phyloP scores from a whole-genome alignment of 2,329 filamentous ascomycete genomes.

The Berkeleyomyces rouxiae region DNA sequence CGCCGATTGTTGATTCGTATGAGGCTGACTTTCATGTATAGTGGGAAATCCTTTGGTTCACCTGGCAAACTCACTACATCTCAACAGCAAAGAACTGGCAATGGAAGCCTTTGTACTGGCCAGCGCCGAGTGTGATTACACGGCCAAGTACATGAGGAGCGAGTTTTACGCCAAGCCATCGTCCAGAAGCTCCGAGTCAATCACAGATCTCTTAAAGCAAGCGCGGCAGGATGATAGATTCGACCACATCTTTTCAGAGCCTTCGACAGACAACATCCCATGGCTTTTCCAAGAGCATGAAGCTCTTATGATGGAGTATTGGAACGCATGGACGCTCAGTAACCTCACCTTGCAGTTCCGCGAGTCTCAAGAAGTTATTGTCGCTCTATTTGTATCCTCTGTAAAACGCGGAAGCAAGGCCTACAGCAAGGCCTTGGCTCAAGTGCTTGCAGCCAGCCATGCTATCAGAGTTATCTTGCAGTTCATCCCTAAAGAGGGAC shows the following conservation, averaged over 20 bases:
- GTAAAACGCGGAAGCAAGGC: conserved; percentile 39
- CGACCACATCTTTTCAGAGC: conserved; percentile 43
- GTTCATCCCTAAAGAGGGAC: conserved; percentile 53
- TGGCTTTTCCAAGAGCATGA: conserved; percentile 52
- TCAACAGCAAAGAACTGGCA: conserved; percentile 67
- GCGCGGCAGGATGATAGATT: conserved; percentile 55
- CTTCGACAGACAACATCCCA: conserved; percentile 44
- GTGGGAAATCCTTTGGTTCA: conserved; percentile 90
- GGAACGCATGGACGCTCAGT: conserved; percentile 60
- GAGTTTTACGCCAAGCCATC: conserved; percentile 50
- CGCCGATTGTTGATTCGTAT: background rate
- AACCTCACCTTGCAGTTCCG: conserved; percentile 60
- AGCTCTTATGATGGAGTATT: conserved; percentile 62
- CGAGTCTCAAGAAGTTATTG: conserved; percentile 46
- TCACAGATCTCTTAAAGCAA: conserved; percentile 53
- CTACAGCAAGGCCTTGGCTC: conserved; percentile 72
- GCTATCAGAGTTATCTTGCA: conserved; percentile 77
- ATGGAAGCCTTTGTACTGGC: conserved; percentile 73
- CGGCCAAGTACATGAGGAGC: conserved; percentile 56
- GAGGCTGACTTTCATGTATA: conserved; percentile 21
- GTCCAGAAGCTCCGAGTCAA: conserved; percentile 41
- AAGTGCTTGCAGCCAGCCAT: conserved; percentile 71
- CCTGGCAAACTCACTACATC: conserved; percentile 81
- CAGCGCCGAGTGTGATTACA: conserved; percentile 38
- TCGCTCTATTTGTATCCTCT: conserved; percentile 45